Evolutionary conservation across 768 basidiomycete species (phyloP), one percentile per base, ranked within the genome.

Genomic region (Crucibulum laeve): DNA sequence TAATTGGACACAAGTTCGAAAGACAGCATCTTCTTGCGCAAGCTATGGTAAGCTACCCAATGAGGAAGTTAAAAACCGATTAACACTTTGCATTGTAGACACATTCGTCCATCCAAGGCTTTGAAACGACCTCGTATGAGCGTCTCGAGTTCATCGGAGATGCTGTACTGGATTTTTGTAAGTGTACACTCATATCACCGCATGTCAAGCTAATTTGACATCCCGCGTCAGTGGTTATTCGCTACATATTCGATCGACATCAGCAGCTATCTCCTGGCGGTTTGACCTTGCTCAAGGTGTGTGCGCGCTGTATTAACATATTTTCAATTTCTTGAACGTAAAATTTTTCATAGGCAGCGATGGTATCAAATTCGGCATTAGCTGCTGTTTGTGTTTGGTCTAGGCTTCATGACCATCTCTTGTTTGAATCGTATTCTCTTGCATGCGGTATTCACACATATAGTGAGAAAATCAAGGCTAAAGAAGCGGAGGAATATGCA

Each of bases 111-210:
- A 65, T 76, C 25, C 73, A 76, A 48, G 74, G 73, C 3, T 70
- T 67, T 44, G 77, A 82, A 44, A 65, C 71, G 26, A 76, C 71
- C 11, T 76, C 76, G 14, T 86, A 87, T 54, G 86, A 90, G 53
- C 71, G 86, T 45, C 71, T 92, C 25, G 89, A 91, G 58, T 93
- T 91, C 57, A 69, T 91, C 30, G 91, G 91, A 10, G 91, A 93
- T 63, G 87, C 87, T 1, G 77, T 93, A 40, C 73, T 93, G 19
- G 91, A 92, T 60, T 86, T 89, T 45, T 62, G 90, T 91, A 54
- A 43, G 87, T 67, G 10, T 18, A 22, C 32, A 36, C 22, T 30
- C 41, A 38, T 28, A 23, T 44, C 22, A 36, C 38, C 41, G 22
- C 24, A 34, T n/a, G 32, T 40, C 36, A 48, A 35, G 40, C 35